A percentile compares a stretch with the other conserved stretches of the same genome.
Evolutionary conservation across 768 basidiomycete species (phyloP).

Genomic region (Russula sp.): DNA sequence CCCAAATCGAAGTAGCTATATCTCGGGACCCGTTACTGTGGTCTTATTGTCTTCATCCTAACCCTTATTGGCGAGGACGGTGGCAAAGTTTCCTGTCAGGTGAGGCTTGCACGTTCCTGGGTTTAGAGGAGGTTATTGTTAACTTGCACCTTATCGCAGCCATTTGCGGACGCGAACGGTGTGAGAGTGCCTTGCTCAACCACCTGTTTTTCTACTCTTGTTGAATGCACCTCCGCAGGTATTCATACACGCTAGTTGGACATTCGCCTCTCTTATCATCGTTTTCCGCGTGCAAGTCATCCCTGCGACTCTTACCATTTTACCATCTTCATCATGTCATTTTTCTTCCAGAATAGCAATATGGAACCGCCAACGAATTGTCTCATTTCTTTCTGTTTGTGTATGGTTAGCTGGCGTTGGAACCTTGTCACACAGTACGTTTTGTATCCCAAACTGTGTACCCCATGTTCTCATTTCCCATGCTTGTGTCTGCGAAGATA

Average conservation of each 20-base stretch:
- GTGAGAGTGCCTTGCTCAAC: not conserved
- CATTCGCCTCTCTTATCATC: too few relatives aligned
- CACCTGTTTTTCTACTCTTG: too few relatives aligned
- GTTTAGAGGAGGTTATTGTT: not conserved
- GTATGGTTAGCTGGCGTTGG: not conserved
- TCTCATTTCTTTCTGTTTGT: not conserved
- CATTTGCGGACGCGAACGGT: not conserved
- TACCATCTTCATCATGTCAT: not conserved
- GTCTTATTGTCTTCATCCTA: too few relatives aligned
- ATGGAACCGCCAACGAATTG: not conserved
- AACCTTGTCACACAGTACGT: not conserved
- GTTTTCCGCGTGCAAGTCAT: too few relatives aligned
- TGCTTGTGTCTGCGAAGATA: not conserved
- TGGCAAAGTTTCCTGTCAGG: not conserved
- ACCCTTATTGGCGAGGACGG: not conserved
- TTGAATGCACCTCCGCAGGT: not conserved
- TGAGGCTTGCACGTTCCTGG: not conserved
- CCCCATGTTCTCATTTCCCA: not conserved
- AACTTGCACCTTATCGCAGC: not conserved
- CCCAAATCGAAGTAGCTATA: too few relatives aligned
- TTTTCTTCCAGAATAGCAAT: not conserved
- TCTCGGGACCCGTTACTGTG: too few relatives aligned
- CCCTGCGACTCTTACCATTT: not conserved
- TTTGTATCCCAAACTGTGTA: not conserved
- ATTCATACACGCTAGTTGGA: too few relatives aligned